Evolutionary conservation across 768 basidiomycete species (phyloP).

Genomic region (Mycena haematopus): DNA sequence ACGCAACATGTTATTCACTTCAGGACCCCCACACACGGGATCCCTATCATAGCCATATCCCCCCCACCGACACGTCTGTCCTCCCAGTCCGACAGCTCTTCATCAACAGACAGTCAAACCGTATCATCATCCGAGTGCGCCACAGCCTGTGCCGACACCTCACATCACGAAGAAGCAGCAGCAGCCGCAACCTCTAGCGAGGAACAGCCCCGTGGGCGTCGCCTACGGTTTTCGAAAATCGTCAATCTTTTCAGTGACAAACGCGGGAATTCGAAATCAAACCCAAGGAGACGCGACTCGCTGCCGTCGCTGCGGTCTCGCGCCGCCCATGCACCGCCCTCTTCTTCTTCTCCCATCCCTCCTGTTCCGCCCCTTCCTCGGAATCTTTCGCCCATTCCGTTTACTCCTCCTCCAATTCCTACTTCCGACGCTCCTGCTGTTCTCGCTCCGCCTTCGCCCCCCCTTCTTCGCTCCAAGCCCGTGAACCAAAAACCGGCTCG

Average conservation of each 20-base stretch:
- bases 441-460: background rate
- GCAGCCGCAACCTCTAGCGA: background rate
- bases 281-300: background rate
- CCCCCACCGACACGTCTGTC: conserved; percentile 14
- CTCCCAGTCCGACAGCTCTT: conserved; percentile 4
- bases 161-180: too few species aligned
- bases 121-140: conserved; percentile 1
- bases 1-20: conserved; percentile 9
- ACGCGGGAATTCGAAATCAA: background rate
- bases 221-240: conserved; percentile 21
- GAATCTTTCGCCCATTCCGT: background rate
- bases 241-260: conserved; percentile 23
- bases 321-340: background rate
- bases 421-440: background rate
- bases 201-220: conserved; percentile 5
- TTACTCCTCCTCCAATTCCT: background rate
- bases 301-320: conserved; percentile 1
- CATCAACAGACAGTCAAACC: conserved; percentile 16
- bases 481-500: background rate
- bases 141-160: background rate
- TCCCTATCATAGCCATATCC: conserved; percentile 14
- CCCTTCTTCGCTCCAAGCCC: background rate
- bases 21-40: background rate
- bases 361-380: background rate
- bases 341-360: background rate